Base-by-base conservation (phyloP, 192 early-diverging fungal species). In the Coemansia sp. region DNA sequence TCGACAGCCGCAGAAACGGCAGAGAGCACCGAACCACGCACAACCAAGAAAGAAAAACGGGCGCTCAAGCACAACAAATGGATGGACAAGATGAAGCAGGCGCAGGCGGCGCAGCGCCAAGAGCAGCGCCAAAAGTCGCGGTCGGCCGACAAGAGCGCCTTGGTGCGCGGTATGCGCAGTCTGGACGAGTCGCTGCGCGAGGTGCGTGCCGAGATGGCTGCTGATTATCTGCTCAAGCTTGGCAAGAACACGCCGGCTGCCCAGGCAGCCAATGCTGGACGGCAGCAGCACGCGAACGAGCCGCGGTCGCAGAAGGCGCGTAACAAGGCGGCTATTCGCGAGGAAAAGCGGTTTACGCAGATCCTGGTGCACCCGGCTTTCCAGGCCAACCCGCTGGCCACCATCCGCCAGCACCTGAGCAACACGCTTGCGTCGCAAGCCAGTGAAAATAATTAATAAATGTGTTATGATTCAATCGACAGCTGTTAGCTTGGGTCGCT, bases 281-380 rank as follows among this genome's bases (percentile, higher is more conserved):
- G 33, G 21, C 33, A 13, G 18, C 11, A 17, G 24, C 24, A 30
- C 4, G 27, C 27, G 19, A 30, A 41, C 3, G 10, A 30, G 15
- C 53, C 55, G 7, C 48, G 52, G 27, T 65, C 72, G 40, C 72
- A 82, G 17, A 86, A 82, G 44, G 82, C 84, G 3, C 72, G 83
- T 38, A 82, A 82, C 45, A 82, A 83, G 68, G 84, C 84, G 47
- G 85, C 80, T 66, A 69, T 87, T 40, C 66, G 67, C 46, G 90
- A 92, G 52, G 87, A 89, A 34, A 72, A 83, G 47, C 80, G 90
- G 18, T 86, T 92, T 60, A 83, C 84, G 45, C 86, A 89, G 66
- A 81, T 92, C 2, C 54, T 90, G 54, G 69, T 62, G 6, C 90
- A 92, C 64, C 82, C 85, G 13, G 82, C 86, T 18, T 92, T 90